Evolutionary conservation across 495 filamentous ascomycete species (phyloP).

Genomic region (Penicillium ochrochloron): DNA sequence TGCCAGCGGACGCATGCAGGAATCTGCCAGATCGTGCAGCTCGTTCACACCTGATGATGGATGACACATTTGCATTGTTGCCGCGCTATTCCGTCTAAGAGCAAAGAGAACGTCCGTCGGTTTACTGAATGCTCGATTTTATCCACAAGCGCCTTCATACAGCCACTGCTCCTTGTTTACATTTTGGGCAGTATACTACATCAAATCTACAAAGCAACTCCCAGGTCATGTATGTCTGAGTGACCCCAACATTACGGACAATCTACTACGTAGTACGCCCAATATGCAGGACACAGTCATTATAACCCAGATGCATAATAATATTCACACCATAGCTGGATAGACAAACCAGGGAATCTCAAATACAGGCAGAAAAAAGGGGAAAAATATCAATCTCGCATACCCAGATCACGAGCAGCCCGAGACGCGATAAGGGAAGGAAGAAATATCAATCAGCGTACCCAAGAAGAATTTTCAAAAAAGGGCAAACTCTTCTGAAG

Average conservation of each 20-base stretch:
- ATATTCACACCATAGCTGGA: conserved; percentile 29
- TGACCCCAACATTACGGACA: background rate
- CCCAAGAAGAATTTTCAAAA: conserved; percentile 13
- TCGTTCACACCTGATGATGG: background rate
- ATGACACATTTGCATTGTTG: conserved; percentile 3
- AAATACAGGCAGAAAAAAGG: conserved; percentile 24
- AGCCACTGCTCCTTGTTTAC: background rate
- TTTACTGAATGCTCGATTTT: background rate
- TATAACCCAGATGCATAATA: conserved; percentile 13
- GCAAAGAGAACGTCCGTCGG: background rate
- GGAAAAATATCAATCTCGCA: conserved; percentile 16
- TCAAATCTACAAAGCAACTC: background rate
- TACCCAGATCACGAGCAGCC: background rate
- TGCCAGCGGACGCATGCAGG: conserved; percentile 7
- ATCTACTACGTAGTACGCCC: background rate
- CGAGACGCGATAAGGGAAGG: background rate
- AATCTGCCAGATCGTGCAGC: conserved; percentile 7
- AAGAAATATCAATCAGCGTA: conserved; percentile 4
- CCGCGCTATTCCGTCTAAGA: background rate
- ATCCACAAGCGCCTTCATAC: background rate
- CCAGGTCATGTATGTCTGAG: background rate
- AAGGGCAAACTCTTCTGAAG: conserved; percentile 23
- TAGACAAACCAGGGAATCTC: conserved; percentile 33
- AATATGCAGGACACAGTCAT: background rate
- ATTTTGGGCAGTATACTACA: background rate